Evolutionary conservation across 1,284 basidiomycete species (phyloP).

Genomic region (Heterobasidion irregulare): DNA sequence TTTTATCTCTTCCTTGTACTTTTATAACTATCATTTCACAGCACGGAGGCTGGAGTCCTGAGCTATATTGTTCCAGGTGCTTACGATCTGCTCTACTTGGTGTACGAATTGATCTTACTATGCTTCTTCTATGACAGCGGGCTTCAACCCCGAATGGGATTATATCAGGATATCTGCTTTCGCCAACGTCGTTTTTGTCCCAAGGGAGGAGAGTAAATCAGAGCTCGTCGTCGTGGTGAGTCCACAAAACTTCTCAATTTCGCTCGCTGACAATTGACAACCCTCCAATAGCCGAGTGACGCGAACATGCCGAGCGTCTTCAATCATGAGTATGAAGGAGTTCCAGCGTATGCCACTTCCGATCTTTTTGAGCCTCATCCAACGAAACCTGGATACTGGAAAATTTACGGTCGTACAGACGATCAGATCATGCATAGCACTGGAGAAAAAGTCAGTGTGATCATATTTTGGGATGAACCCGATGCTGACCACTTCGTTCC

Average conservation of each 20-base stretch:
- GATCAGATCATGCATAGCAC: constrained; percentile 36
- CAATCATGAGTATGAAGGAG: constrained; percentile 14
- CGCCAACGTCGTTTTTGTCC: constrained; percentile 5
- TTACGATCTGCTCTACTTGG: not conserved
- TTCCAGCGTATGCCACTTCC: constrained; percentile 18
- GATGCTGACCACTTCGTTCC: not conserved
- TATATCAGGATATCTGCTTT: constrained; percentile 8
- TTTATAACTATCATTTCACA: not conserved
- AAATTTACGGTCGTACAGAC: constrained; percentile 31
- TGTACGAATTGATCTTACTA: not conserved
- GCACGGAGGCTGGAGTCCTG: constrained; percentile 5
- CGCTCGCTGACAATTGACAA: not conserved
- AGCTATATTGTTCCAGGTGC: not conserved
- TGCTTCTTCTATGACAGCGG: not conserved
- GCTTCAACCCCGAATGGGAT: constrained; percentile 8
- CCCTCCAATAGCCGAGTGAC: not conserved
- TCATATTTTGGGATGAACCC: not conserved
- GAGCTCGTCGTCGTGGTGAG: constrained; percentile 12
- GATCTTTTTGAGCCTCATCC: constrained; percentile 35
- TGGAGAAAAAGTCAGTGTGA: constrained; percentile 31
- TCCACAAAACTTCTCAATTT: not conserved
- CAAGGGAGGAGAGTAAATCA: constrained; percentile 6
- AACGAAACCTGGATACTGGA: constrained; percentile 28
- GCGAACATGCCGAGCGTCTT: constrained; percentile 8
- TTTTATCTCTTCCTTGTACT: not conserved